Evolutionary conservation across 768 basidiomycete genomes (phyloP).

Genomic region (Suillus fuscotomentosus): DNA sequence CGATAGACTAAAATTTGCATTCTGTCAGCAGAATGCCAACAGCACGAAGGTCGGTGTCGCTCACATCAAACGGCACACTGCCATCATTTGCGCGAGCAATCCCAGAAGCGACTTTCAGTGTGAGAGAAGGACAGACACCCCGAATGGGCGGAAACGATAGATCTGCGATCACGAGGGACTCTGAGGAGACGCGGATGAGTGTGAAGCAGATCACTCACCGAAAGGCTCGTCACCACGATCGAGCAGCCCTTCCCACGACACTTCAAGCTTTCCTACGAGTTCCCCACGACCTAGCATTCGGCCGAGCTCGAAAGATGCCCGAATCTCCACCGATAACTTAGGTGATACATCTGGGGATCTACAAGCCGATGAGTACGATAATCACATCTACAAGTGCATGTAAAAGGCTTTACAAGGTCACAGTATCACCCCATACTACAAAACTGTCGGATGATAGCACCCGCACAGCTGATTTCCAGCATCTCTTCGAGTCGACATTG

Average conservation of each 20-base stretch:
- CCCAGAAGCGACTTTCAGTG: background rate
- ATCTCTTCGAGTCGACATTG: background rate
- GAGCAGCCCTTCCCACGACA: background rate
- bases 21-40: background rate
- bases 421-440: background rate
- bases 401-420: background rate
- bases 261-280: background rate
- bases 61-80: background rate
- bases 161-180: background rate
- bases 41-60: background rate
- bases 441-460: background rate
- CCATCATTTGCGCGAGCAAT: background rate
- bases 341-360: background rate
- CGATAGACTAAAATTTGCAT: background rate
- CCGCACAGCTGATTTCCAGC: background rate
- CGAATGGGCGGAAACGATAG: background rate
- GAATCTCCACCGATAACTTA: background rate
- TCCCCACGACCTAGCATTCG: background rate
- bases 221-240: background rate
- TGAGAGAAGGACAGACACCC: background rate
- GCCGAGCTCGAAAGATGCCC: background rate
- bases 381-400: background rate
- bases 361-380: background rate
- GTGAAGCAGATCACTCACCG: background rate
- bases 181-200: background rate